phyloP scores from a whole-genome alignment of 805 yeast species.

The Candida germanica region DNA sequence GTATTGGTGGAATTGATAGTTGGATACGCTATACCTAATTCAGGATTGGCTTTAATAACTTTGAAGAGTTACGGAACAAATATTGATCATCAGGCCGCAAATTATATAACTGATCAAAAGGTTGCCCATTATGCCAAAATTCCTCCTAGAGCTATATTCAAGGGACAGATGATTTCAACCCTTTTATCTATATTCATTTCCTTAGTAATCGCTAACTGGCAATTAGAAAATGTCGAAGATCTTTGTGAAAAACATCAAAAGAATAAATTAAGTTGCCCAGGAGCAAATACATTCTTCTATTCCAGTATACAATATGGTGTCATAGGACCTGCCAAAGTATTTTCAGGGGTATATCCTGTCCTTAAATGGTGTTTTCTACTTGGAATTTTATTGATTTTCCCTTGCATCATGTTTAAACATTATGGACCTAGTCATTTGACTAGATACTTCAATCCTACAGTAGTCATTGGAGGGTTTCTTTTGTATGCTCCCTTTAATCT shows the following conservation, averaged over 20 bases:
- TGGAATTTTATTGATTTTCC: constrained; percentile 43
- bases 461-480: constrained; percentile 50
- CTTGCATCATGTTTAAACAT: constrained; percentile 34
- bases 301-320: constrained; percentile 55
- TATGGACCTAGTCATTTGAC: constrained; percentile 31
- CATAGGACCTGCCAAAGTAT: constrained; percentile 58
- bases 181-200: constrained; percentile 33
- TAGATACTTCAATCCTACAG: constrained; percentile 51
- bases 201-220: constrained; percentile 39
- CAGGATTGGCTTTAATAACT: constrained; percentile 56
- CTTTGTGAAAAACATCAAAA: constrained; percentile 36
- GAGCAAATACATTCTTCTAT: constrained; percentile 48
- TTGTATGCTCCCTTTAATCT: constrained; percentile 51
- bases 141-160: constrained; percentile 59
- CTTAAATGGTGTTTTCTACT: constrained; percentile 58
- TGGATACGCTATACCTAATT: constrained; percentile 62
- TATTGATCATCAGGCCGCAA: constrained; percentile 63
- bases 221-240: constrained; percentile 31
- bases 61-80: constrained; percentile 48
- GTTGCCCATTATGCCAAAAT: constrained; percentile 57
- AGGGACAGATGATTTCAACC: constrained; percentile 41
- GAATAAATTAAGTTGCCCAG: constrained; percentile 38
- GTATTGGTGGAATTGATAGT: constrained; percentile 62
- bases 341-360: constrained; percentile 51
- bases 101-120: constrained; percentile 45